Base-by-base conservation (phyloP, 2,329 filamentous ascomycete species). In the Arthrinium phaeospermum region DNA sequence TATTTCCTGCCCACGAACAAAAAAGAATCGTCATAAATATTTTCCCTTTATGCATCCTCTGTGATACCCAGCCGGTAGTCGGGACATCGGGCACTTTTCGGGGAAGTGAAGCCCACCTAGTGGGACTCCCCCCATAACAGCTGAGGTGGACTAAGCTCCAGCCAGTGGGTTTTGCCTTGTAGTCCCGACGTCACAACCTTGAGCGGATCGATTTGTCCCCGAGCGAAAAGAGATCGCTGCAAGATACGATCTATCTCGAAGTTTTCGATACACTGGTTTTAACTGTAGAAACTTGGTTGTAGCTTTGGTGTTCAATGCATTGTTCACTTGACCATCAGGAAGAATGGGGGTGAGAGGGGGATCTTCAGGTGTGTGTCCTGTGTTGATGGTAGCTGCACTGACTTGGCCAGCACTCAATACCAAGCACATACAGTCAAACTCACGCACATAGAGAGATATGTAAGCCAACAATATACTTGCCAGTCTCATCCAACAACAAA, bases 201-300 rank as follows among this genome's bases (percentile, higher is more conserved):
- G 57, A 37, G 57, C 57, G 57, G 57, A 64, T 64, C 57, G 19
- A 64, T 64, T 64, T 64, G 8, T 37, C 34, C 34, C 34, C 57
- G 30, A 22, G 8, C 8, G 19, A 61, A 37, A 10, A 34, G 53
- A 37, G 53, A 22, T 34, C 22, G 57, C 57, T 14, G 41, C 57
- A 14, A 34, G 19, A 41, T 64, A 34, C 8, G 8, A 64, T 64
- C 57, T 13, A 57, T 34, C 14, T 57, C 3, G 7, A 14, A 19
- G 34, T 16, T 61, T 61, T 22, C 0, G 53, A 34, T 14, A 24
- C 5, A 27, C 6, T 30, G 10, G 12, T 2, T 27, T 27, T 13
- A 4, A 30, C 4, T 53, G 13, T 16, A 24, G 30, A 34, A 30
- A 6, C 30, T 2, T 61, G 16, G 27, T 16, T 53, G 49, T 12